A percentile compares a stretch with the other conserved stretches of the same genome.
phyloP scores from a whole-genome alignment of 306 rosid genomes.

The Oxytropis ochrocephala region DNA sequence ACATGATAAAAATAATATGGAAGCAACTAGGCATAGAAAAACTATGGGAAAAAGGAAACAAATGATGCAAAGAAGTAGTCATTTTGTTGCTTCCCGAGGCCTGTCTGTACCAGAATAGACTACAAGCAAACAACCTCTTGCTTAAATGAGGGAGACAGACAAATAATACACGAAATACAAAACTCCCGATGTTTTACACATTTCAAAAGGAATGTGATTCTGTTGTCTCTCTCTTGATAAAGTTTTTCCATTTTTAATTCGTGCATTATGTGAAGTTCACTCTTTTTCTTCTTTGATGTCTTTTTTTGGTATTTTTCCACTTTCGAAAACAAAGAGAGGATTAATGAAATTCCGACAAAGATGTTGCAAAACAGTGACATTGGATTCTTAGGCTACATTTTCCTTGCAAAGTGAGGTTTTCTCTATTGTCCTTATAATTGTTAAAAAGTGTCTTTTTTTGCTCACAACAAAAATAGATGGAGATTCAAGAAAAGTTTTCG shows the following conservation, averaged over 20 bases:
- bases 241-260: background rate
- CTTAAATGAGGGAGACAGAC: background rate
- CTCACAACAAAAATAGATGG: constrained; percentile 29
- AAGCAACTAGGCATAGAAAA: constrained; percentile 21
- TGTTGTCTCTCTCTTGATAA: background rate
- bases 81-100: background rate
- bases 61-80: constrained; percentile 37
- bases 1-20: constrained; percentile 7
- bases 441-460: background rate
- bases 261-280: background rate
- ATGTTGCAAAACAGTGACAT: constrained; percentile 52
- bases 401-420: constrained; percentile 62
- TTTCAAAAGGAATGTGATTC: constrained; percentile 48
- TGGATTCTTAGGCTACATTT: constrained; percentile 41
- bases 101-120: background rate
- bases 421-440: background rate
- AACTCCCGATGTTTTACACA: constrained; percentile 8
- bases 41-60: constrained; percentile 35
- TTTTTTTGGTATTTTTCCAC: background rate
- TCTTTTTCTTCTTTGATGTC: background rate
- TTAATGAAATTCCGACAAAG: constrained; percentile 38
- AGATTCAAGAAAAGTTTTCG: constrained; percentile 55
- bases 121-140: background rate
- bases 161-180: background rate
- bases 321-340: constrained; percentile 12